phyloP scores from a whole-genome alignment of 495 filamentous ascomycete genomes.

The Aspergillus panamensis region DNA sequence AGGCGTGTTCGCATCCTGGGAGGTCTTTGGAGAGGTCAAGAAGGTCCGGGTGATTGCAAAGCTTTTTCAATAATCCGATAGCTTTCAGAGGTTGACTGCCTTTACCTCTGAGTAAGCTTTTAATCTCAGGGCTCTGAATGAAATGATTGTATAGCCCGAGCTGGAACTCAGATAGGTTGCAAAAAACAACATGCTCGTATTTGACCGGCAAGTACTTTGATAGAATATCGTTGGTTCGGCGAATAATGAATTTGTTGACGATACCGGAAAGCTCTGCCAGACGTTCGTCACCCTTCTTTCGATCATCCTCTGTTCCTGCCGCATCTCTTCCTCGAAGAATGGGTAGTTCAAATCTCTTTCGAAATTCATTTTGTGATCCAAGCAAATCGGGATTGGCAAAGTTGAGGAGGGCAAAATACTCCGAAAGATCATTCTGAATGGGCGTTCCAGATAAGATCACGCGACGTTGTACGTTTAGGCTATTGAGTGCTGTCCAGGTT shows the following conservation, averaged over 20 bases:
- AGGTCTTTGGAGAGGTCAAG: conserved; percentile 81
- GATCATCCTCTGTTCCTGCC: conserved; percentile 77
- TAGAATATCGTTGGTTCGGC: conserved; percentile 94
- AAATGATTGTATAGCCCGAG: conserved; percentile 93
- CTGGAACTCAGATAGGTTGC: conserved; percentile 91
- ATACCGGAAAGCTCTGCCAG: conserved; percentile 73
- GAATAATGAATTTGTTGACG: conserved; percentile 99
- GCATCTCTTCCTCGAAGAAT: conserved; percentile 93
- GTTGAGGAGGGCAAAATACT: conserved; percentile 94
- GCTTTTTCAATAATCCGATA: conserved; percentile 93
- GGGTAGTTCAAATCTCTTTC: conserved; percentile 90
- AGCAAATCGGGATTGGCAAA: conserved; percentile 95
- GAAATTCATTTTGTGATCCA: conserved; percentile 85
- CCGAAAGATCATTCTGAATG: conserved; percentile 95
- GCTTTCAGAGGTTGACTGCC: conserved; percentile 95
- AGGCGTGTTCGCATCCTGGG: conserved; percentile 77
- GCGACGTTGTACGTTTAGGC: conserved; percentile 81
- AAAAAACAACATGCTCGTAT: conserved; percentile 99
- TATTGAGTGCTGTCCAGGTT: conserved; percentile 86
- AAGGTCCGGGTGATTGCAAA: conserved; percentile 97
- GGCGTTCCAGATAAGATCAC: conserved; percentile 97
- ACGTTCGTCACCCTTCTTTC: conserved; percentile 79
- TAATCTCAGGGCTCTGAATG: conserved; percentile 92
- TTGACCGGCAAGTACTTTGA: conserved; percentile 98
- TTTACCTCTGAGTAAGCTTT: conserved; percentile 86